Conservation (phyloP, 1,139 yeast genomes). For the Pichia sp. region DNA sequence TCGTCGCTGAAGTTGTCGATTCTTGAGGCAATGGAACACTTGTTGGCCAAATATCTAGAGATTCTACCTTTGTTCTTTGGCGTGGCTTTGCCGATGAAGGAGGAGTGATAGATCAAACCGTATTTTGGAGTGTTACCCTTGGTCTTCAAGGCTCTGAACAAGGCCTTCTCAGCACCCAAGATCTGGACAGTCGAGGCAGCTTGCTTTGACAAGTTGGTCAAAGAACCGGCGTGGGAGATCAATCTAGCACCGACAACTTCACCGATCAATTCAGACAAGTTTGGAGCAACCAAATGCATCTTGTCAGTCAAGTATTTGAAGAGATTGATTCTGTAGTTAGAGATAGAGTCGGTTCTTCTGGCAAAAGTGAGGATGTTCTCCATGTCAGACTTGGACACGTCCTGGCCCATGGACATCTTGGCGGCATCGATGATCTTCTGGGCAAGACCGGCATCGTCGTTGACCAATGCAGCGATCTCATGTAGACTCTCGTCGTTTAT, state of each 20-base stretch:
- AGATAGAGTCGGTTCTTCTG: conserved; percentile 86
- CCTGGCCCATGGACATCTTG: conserved; percentile 98
- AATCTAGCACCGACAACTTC: conserved; percentile 98
- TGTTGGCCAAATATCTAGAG: conserved; percentile 96
- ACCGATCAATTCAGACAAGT: conserved; percentile 92
- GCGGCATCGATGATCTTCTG: conserved; percentile 88
- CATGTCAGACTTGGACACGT: conserved; percentile 90
- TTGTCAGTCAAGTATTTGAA: conserved; percentile 86
- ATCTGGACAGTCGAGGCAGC: conserved; percentile 99
- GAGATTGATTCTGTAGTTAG: conserved; percentile 87
- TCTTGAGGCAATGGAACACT: conserved; percentile 98
- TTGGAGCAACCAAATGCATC: conserved; percentile 98
- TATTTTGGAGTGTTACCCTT: conserved; percentile 98
- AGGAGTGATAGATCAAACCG: conserved; percentile 95
- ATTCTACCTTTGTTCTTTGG: conserved; percentile 98
- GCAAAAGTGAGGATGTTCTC: conserved; percentile 88
- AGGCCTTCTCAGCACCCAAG: conserved; percentile 97
- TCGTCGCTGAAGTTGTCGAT: conserved; percentile 92
- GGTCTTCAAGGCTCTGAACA: conserved; percentile 96
- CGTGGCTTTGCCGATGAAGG: conserved; percentile 93
- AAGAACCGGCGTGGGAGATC: conserved; percentile 96
- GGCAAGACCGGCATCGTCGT: conserved; percentile 92
- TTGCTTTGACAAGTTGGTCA: conserved; percentile 92
- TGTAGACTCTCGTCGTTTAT: conserved; percentile 81
- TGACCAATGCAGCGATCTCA: conserved; percentile 81